Base-by-base conservation (phyloP, 805 yeast genomes). In the Jamesozyma hellenica region DNA sequence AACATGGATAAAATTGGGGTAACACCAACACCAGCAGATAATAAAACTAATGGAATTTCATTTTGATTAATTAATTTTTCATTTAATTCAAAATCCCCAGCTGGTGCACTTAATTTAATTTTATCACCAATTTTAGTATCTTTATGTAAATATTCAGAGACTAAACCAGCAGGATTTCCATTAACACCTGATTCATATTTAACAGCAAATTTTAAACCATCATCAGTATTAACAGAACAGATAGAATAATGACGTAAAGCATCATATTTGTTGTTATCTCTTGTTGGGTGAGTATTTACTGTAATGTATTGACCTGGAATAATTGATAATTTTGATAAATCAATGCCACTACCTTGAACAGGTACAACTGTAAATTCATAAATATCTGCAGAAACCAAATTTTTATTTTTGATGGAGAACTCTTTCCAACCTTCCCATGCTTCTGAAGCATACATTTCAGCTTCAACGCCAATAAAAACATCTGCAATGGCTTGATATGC, bases 401-500 rank as follows among this genome's bases (percentile, higher is more conserved):
- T 66, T 32, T 70, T 57, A 15, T 59, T 55, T 4, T 56, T 49
- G 19, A 80, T 70, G 34, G 50, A 61, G 49, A 79, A 79, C 25
- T 64, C 63, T 42, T 72, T 68, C 65, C 74, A 77, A 1, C 74
- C 81, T n/a, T 56, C 45, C 88, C 87, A 80, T 5, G 68, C 70
- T 1, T 60, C 67, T n/a, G 56, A 50, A 26, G 56, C 49, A 52
- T 79, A 80, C 47, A 67, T 53, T 4, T 58, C 59, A 37, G 58
- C 58, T 58, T 80, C 88, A 16, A 72, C 69, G 30, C 64, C 56
- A 46, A 81, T 80, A 46, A 80, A 64, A 9, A 75, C 56, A 41
- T 75, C 68, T 5, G 87, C 87, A 44, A 80, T 65, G 42, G 70
- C 73, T 28, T 70, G 71, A 55, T 81, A 80, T 4, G 88, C 87